Conservation (phyloP, 805 yeast genomes). For the Huiozyma sinensis region DNA sequence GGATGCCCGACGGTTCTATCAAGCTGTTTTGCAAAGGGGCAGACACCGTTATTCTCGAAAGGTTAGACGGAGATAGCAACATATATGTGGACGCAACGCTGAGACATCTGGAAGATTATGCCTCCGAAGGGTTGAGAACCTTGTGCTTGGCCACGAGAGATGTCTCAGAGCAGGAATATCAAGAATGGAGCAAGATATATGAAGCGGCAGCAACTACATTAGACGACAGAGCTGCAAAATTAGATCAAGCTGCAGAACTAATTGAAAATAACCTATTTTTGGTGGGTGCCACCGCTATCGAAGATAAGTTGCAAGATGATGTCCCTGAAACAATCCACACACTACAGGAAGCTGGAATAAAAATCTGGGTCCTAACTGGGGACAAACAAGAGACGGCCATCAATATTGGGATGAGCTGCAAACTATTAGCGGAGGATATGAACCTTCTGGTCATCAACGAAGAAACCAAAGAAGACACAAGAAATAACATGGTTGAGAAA, state of each 20-base stretch:
- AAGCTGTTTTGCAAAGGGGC: constrained; percentile 94
- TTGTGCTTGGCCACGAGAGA: constrained; percentile 83
- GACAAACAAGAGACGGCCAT: constrained; percentile 98
- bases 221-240: constrained; percentile 57
- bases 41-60: constrained; percentile 86
- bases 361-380: constrained; percentile 96
- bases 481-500: constrained; percentile 61
- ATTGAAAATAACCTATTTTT: constrained; percentile 73
- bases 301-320: constrained; percentile 94
- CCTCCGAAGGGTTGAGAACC: constrained; percentile 91
- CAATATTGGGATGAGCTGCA: constrained; percentile 97
- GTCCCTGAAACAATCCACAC: constrained; percentile 97
- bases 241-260: constrained; percentile 82
- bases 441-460: constrained; percentile 83
- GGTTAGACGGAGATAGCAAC: constrained; percentile 55
- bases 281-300: constrained; percentile 96
- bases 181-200: constrained; percentile 54
- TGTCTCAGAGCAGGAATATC: constrained; percentile 68
- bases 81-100: constrained; percentile 78
- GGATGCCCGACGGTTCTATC: constrained; percentile 89
- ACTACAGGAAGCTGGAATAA: constrained; percentile 92
- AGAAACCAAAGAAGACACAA: constrained; percentile 67
- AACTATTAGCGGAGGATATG: constrained; percentile 90
- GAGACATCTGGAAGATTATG: constrained; percentile 89
- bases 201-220: constrained; percentile 76